These are phyloP conservation scores for Globisporangium sylvaticum DNA, from an alignment of 352 stramenopile genomes.

Conservation along the genomic window DNA sequence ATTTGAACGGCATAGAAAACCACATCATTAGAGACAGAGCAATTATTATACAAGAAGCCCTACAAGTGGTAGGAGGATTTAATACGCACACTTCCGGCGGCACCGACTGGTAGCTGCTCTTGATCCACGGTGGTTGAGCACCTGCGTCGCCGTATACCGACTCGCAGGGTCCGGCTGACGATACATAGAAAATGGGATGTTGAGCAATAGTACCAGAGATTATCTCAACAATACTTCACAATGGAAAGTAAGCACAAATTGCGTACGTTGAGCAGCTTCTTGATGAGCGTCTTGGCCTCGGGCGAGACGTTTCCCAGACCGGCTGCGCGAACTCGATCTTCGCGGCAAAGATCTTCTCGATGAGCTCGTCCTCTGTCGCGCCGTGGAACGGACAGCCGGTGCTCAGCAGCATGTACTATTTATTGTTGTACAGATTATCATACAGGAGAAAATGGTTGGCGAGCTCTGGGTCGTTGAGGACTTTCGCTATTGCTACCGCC, in stretches of 20 bases:
- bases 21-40: too few relatives aligned
- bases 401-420: slow-evolving; percentile 80
- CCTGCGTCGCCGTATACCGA: slow-evolving; percentile 59
- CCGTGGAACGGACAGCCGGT: slow-evolving; percentile 71
- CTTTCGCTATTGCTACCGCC: not conserved
- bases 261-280: slow-evolving; percentile 66
- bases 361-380: slow-evolving; percentile 61
- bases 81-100: slow-evolving; percentile 37
- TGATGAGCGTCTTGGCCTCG: slow-evolving; percentile 68
- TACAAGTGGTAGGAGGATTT: not conserved
- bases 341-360: slow-evolving; percentile 70
- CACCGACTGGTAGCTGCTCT: slow-evolving; percentile 38
- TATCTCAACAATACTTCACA: too few relatives aligned
- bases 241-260: not conserved
- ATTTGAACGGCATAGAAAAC: slow-evolving; percentile 17
- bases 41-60: not conserved
- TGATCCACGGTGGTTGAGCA: slow-evolving; percentile 76
- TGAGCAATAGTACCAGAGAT: not conserved
- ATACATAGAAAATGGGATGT: not conserved
- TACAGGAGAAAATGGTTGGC: not conserved
- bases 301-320: slow-evolving; percentile 53
- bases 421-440: slow-evolving; percentile 29
- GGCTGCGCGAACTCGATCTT: slow-evolving; percentile 51
- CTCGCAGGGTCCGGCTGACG: slow-evolving; percentile 38
- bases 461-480: not conserved